These are phyloP conservation scores for Podospora pseudopauciseta DNA, from an alignment of 495 filamentous ascomycete species.

Conservation along the genomic window DNA sequence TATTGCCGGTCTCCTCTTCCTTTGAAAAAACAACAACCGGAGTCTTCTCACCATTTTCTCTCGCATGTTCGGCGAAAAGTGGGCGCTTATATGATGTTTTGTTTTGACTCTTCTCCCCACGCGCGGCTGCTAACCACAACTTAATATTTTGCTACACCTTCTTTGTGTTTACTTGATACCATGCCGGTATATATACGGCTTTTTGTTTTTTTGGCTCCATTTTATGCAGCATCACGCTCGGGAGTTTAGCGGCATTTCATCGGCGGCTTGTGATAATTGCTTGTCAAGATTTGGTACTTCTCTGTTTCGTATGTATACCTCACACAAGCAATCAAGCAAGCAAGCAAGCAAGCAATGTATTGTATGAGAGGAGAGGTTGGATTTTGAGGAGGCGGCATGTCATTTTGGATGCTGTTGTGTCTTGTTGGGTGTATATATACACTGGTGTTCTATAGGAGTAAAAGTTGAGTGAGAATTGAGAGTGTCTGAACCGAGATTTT, in stretches of 20 bases:
- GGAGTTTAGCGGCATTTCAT: neutral
- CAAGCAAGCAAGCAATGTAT: neutral
- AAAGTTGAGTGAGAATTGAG: neutral
- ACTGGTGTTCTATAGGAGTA: neutral
- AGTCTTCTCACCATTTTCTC: neutral
- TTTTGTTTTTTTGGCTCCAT: neutral
- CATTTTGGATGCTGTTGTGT: neutral
- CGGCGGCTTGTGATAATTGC: neutral
- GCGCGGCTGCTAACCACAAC: neutral
- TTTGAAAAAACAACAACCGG: conserved; percentile 25
- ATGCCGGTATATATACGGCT: neutral
- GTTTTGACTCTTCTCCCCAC: neutral
- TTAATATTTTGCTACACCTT: neutral
- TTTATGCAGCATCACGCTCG: neutral
- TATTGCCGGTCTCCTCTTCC: conserved; percentile 43
- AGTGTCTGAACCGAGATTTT: neutral
- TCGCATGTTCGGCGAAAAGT: neutral
- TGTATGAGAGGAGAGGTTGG: neutral
- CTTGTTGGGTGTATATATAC: neutral
- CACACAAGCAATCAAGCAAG: neutral
- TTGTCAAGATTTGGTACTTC: neutral
- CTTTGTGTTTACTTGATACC: neutral
- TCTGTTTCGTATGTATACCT: neutral
- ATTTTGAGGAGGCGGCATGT: neutral
- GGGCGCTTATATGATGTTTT: neutral